phyloP scores from a whole-genome alignment of 495 filamentous ascomycete genomes.

The Penicillium parvum region DNA sequence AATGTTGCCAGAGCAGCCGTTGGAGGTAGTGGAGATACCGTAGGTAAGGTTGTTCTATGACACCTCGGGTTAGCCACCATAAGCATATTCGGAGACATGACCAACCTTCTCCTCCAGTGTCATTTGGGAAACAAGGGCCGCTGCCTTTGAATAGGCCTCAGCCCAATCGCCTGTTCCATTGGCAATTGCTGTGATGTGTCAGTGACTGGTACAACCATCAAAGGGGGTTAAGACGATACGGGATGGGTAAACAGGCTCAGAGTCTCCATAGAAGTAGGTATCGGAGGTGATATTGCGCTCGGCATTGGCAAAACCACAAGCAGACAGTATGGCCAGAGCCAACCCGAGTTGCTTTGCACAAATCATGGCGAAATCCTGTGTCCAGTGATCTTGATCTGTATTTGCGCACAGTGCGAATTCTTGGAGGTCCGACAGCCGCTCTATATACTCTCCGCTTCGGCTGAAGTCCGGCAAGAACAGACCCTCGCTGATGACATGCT shows the following conservation, averaged over 20 bases:
- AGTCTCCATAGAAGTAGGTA: slow-evolving; percentile 51
- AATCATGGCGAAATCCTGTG: slow-evolving; percentile 1
- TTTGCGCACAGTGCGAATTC: background rate
- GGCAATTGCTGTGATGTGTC: slow-evolving; percentile 9
- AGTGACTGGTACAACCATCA: background rate
- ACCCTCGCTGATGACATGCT: background rate
- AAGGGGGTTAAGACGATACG: slow-evolving; percentile 30
- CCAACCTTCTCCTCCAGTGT: slow-evolving; percentile 54
- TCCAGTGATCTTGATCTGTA: background rate
- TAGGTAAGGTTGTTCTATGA: slow-evolving; percentile 45
- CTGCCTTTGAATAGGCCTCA: slow-evolving; percentile 46
- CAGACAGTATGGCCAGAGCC: slow-evolving; percentile 14
- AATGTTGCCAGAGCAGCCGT: slow-evolving; percentile 50
- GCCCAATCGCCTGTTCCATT: slow-evolving; percentile 39
- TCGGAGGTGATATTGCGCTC: slow-evolving; percentile 19
- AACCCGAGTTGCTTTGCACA: slow-evolving; percentile 9
- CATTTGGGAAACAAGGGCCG: slow-evolving; percentile 48
- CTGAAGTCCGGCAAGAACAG: background rate
- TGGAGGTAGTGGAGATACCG: slow-evolving; percentile 28
- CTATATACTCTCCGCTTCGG: slow-evolving; percentile 4
- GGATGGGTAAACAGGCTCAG: slow-evolving; percentile 51
- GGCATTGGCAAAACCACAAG: slow-evolving; percentile 14
- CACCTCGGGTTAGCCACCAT: background rate
- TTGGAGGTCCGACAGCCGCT: background rate
- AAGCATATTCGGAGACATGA: no score